Conservation (phyloP, 768 basidiomycete species). For the Suillus clintonianus region DNA sequence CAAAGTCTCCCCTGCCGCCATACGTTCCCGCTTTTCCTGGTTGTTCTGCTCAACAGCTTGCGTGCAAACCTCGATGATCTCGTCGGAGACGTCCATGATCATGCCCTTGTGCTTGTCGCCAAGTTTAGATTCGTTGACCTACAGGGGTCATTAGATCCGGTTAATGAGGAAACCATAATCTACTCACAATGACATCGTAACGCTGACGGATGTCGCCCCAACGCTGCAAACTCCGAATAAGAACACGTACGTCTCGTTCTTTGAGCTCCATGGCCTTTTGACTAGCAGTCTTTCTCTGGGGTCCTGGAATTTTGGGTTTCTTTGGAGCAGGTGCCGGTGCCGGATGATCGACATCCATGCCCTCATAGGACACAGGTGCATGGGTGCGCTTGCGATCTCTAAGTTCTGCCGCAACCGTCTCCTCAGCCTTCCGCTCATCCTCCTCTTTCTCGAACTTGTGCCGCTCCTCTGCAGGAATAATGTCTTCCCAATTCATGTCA, state of each 20-base stretch:
- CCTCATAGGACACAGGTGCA: constrained; percentile 87
- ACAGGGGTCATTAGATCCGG: not conserved
- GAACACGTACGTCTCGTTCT: constrained; percentile 93
- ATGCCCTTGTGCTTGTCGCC: constrained; percentile 92
- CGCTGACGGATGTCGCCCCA: constrained; percentile 98
- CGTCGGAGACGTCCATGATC: constrained; percentile 89
- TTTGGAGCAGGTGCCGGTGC: constrained; percentile 61
- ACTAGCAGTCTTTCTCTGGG: constrained; percentile 84
- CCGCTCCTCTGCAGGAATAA: constrained; percentile 92
- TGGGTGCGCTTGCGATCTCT: constrained; percentile 81
- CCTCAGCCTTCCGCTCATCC: constrained; percentile 71
- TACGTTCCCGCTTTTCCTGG: constrained; percentile 71
- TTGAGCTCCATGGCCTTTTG: constrained; percentile 97
- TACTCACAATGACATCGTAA: constrained; percentile 89
- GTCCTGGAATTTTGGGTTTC: constrained; percentile 71
- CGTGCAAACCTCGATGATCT: constrained; percentile 84
- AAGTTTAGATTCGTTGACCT: constrained; percentile 90
- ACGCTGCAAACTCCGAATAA: constrained; percentile 92
- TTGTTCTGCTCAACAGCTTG: constrained; percentile 85
- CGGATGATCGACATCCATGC: constrained; percentile 88
- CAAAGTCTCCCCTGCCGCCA: constrained; percentile 84
- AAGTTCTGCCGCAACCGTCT: constrained; percentile 65
- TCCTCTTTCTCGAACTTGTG: constrained; percentile 83
- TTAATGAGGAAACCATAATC: not conserved
- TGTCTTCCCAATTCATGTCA: constrained; percentile 99